These are phyloP conservation scores for Pezicula carpinea DNA, from an alignment of 2,329 filamentous ascomycete genomes.

Conservation along the genomic window DNA sequence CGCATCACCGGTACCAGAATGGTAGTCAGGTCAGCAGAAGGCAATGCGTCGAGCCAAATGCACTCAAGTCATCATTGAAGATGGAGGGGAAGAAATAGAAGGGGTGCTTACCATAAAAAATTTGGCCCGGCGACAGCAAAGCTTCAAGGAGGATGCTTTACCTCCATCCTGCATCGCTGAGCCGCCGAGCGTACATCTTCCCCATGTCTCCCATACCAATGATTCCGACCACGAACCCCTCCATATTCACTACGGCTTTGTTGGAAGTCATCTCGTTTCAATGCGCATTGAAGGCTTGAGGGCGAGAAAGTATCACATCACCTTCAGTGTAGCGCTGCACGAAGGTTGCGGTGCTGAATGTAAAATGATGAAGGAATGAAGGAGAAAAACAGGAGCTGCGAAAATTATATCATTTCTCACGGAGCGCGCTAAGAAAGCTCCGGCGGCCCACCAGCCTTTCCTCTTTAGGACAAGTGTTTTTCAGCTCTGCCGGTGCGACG, in stretches of 20 bases:
- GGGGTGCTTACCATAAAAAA: constrained; percentile 25
- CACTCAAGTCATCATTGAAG: constrained; percentile 98
- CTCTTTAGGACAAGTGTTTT: too few relatives aligned
- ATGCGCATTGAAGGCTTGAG: not conserved
- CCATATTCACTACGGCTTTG: constrained; percentile 13
- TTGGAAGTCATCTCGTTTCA: constrained; percentile 3
- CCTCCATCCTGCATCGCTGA: constrained; percentile 95
- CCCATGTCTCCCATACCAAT: constrained; percentile 99
- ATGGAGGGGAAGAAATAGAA: constrained; percentile 16
- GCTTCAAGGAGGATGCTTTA: constrained; percentile 46
- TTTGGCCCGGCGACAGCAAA: constrained; percentile 21
- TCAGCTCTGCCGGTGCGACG: not conserved
- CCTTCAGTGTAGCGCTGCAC: not conserved
- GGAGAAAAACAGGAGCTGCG: not conserved
- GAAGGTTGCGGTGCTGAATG: too few relatives aligned
- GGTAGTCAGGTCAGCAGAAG: constrained; percentile 57
- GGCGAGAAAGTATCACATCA: not conserved
- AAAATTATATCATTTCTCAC: not conserved
- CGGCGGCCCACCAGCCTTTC: too few relatives aligned
- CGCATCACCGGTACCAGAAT: constrained; percentile 65
- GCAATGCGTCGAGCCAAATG: constrained; percentile 99
- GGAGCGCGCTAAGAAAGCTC: too few relatives aligned
- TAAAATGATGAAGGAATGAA: not conserved
- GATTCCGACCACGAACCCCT: constrained; percentile 75
- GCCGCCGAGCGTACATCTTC: constrained; percentile 89